Evolutionary conservation across 2,329 filamentous ascomycete genomes (phyloP).

Genomic region (Teratosphaeria pseudoeucalypti): DNA sequence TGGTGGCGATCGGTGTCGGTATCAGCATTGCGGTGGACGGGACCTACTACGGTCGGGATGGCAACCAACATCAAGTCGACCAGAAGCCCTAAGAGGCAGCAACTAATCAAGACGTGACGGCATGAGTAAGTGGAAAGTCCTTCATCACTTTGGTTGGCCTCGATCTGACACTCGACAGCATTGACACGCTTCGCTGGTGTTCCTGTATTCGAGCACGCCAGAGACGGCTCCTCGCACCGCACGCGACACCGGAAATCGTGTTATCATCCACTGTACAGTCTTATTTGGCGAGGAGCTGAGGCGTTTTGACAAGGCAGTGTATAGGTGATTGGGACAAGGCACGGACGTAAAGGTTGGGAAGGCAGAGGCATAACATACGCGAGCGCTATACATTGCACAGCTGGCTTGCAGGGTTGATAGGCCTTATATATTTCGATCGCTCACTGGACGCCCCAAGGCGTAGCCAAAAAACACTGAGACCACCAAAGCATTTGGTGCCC

Average conservation of each 20-base stretch:
- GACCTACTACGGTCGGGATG: constrained; percentile 34
- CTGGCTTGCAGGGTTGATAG: not conserved
- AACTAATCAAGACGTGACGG: not conserved
- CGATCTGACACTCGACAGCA: not conserved
- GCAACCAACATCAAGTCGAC: constrained; percentile 9
- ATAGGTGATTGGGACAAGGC: not conserved
- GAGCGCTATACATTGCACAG: not conserved
- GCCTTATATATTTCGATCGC: not conserved
- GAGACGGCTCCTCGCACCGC: not conserved
- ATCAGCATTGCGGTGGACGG: constrained; percentile 40
- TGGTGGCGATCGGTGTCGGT: constrained; percentile 39
- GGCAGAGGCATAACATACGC: not conserved
- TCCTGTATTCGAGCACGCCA: not conserved
- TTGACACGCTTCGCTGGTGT: not conserved
- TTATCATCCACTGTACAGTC: not conserved
- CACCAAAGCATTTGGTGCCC: not conserved
- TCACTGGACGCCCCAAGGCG: not conserved
- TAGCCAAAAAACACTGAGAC: not conserved
- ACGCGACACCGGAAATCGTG: not conserved
- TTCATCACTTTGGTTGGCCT: not conserved
- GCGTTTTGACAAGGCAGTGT: not conserved
- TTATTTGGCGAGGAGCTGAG: not conserved
- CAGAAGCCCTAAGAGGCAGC: not conserved
- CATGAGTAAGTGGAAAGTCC: not conserved
- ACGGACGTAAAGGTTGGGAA: not conserved